Evolutionary conservation across 768 basidiomycete genomes (phyloP).

Genomic region (button mushroom (Agaricus bisporus)): DNA sequence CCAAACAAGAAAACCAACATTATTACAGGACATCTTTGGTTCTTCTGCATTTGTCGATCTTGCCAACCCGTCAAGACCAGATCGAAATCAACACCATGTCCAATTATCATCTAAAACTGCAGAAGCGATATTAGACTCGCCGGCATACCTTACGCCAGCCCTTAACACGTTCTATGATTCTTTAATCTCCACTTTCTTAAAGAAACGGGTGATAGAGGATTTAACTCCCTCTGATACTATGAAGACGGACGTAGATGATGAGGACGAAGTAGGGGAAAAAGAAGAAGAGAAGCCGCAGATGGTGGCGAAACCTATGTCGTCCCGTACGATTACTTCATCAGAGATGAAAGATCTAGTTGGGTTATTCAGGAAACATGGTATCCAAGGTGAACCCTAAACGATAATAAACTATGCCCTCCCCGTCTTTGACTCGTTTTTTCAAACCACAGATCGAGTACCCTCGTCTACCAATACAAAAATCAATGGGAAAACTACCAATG

Average conservation of each 20-base stretch:
- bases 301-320: conserved; percentile 13
- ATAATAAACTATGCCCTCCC: not conserved
- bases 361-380: conserved; percentile 8
- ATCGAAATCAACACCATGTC: not conserved
- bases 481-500: not conserved
- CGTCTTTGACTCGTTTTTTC: not conserved
- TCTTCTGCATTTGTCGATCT: conserved; percentile 53
- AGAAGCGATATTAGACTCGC: conserved; percentile 51
- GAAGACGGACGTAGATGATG: conserved; percentile 19
- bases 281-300: conserved; percentile 22
- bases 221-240: conserved; percentile 11
- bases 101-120: not conserved
- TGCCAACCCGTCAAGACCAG: not conserved
- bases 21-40: conserved; percentile 93
- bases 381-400: conserved; percentile 2
- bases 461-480: not conserved
- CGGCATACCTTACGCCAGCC: conserved; percentile 74
- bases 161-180: conserved; percentile 66
- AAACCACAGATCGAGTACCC: conserved; percentile 1
- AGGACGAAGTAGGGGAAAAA: conserved; percentile 37
- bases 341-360: conserved; percentile 9
- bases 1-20: conserved; percentile 36
- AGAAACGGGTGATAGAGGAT: conserved; percentile 16
- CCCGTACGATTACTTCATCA: conserved; percentile 1
- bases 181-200: conserved; percentile 32